A percentile compares a stretch with the other conserved stretches of the same genome.
phyloP scores from a whole-genome alignment of 345 rosid species.

The Combretum micranthum region DNA sequence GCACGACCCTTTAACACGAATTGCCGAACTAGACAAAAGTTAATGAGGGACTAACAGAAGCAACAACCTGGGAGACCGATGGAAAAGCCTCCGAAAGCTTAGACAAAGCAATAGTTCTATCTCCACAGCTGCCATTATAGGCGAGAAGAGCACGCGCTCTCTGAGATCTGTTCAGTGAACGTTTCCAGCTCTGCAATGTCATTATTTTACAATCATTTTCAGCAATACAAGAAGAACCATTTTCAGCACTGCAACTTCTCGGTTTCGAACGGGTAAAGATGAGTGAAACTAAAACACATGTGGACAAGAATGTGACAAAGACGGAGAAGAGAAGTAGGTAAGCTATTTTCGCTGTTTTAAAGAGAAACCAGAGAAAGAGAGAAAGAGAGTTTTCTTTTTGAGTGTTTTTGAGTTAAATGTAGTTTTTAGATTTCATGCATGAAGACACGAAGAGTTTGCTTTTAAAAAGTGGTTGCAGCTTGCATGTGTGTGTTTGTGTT shows the following conservation, averaged over 20 bases:
- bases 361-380: too few species aligned
- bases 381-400: too few species aligned
- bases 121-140: slow-evolving; percentile 33
- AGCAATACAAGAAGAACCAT: not conserved
- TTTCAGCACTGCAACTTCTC: not conserved
- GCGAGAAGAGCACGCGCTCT: slow-evolving; percentile 57
- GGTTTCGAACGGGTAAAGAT: slow-evolving; percentile 1
- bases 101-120: slow-evolving; percentile 25
- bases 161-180: slow-evolving; percentile 49
- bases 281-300: not conserved
- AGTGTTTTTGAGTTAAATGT: too few species aligned
- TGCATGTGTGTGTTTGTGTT: too few species aligned
- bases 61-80: slow-evolving; percentile 59
- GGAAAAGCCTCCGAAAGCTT: slow-evolving; percentile 78
- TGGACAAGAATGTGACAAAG: not conserved
- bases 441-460: too few species aligned
- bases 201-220: slow-evolving; percentile 9
- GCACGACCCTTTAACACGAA: not conserved
- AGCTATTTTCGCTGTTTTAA: slow-evolving; percentile 17
- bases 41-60: slow-evolving; percentile 32
- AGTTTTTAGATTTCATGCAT: too few species aligned
- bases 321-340: slow-evolving; percentile 1
- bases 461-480: too few species aligned
- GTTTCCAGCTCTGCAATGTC: slow-evolving; percentile 55
- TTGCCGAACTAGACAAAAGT: too few species aligned